A percentile compares a stretch with the other conserved stretches of the same genome.
These are phyloP conservation scores for Beauveria asiatica DNA, from an alignment of 2,329 filamentous ascomycete genomes.

Conservation along the genomic window DNA sequence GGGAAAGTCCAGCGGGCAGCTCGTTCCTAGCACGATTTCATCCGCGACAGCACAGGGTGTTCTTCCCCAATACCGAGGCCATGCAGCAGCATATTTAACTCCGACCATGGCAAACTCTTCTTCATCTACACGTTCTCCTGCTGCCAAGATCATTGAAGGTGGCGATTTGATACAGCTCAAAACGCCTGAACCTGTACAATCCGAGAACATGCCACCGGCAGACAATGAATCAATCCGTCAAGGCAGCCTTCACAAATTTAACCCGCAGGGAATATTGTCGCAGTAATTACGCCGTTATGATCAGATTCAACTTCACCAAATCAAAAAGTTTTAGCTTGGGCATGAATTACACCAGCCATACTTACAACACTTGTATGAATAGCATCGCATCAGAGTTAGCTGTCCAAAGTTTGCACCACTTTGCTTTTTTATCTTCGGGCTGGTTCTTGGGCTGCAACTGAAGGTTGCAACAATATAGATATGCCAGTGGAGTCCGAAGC, in stretches of 20 bases:
- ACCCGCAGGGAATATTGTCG: conserved; percentile 9
- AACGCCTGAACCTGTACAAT: conserved; percentile 22
- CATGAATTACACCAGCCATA: conserved; percentile 12
- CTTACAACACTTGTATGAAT: conserved; percentile 14
- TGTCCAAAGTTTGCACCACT: conserved; percentile 5
- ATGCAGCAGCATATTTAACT: conserved; percentile 42
- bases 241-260: conserved; percentile 12
- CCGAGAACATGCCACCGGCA: conserved; percentile 32
- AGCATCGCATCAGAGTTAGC: conserved; percentile 11
- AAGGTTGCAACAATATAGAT: conserved; percentile 5
- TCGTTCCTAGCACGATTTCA: conserved; percentile 39
- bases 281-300: conserved; percentile 7
- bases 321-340: conserved; percentile 12
- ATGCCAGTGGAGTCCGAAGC: background rate
- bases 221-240: background rate
- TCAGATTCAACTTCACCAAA: conserved; percentile 6
- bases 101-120: conserved; percentile 34
- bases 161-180: conserved; percentile 15
- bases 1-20: conserved; percentile 39
- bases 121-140: conserved; percentile 22
- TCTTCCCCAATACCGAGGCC: conserved; percentile 43
- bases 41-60: conserved; percentile 47
- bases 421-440: conserved; percentile 5
- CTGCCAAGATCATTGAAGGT: conserved; percentile 19
- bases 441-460: conserved; percentile 1